Conservation (phyloP, 345 rosid species). For the Anacardium occidentale region DNA sequence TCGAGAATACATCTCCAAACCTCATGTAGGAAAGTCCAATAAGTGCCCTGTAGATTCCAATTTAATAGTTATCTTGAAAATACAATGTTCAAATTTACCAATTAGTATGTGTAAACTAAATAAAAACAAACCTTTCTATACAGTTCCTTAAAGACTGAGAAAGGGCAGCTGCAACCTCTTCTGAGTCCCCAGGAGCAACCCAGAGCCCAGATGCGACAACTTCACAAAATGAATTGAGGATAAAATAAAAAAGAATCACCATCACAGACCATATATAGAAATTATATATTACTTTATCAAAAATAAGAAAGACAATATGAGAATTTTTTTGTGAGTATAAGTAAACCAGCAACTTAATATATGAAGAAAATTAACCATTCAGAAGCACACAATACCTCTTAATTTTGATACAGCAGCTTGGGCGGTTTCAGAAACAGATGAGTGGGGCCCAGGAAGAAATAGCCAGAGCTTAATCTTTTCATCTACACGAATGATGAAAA, state of each 20-base stretch:
- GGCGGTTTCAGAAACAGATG: conserved; percentile 67
- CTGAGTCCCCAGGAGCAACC: conserved; percentile 98
- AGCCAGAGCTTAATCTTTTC: conserved; percentile 99
- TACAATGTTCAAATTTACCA: conserved; percentile 12
- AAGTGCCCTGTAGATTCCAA: conserved; percentile 58
- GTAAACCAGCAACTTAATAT: not conserved
- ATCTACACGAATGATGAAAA: conserved; percentile 40
- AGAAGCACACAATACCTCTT: conserved; percentile 55
- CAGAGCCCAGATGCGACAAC: conserved; percentile 95
- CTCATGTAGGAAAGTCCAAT: conserved; percentile 77
- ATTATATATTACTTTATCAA: not conserved
- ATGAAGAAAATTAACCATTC: not conserved
- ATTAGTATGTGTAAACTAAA: conserved; percentile 18
- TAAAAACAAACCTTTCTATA: conserved; percentile 73
- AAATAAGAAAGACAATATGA: not conserved
- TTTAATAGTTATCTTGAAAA: conserved; percentile 19
- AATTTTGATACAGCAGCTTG: conserved; percentile 79
- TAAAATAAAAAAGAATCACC: conserved; percentile 10
- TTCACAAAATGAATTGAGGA: conserved; percentile 33
- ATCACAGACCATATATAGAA: conserved; percentile 13
- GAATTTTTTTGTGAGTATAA: not conserved
- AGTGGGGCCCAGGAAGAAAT: conserved; percentile 81
- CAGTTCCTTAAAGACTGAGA: conserved; percentile 86
- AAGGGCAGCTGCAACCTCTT: conserved; percentile 93
- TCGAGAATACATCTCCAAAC: conserved; percentile 91